These are phyloP conservation scores for Pontederia paniculata DNA, from an alignment of 176 grass and related monocot species.

Conservation along the genomic window DNA sequence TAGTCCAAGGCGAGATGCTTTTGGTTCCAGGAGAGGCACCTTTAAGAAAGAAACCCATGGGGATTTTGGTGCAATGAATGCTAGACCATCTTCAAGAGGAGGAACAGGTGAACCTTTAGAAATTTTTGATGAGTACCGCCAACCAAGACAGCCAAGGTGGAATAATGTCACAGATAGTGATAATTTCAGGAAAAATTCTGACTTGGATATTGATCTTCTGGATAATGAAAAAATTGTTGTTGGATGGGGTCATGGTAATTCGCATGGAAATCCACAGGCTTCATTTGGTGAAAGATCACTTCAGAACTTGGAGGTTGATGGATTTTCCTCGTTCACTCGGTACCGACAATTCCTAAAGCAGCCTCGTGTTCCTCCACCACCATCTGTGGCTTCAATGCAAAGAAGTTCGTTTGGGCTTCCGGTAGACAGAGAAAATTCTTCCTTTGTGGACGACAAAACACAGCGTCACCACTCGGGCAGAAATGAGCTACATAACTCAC, in stretches of 20 bases:
- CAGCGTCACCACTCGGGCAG: constrained; percentile 29
- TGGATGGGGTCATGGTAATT: constrained; percentile 44
- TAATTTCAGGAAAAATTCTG: constrained; percentile 44
- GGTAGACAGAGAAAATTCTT: constrained; percentile 30
- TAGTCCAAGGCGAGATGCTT: constrained; percentile 34
- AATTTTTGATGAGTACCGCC: constrained; percentile 34
- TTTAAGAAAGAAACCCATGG: constrained; percentile 51
- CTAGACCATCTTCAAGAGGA: constrained; percentile 37
- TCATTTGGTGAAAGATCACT: constrained; percentile 47
- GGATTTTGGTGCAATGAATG: constrained; percentile 25
- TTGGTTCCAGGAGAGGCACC: constrained; percentile 41
- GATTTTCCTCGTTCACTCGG: constrained; percentile 56
- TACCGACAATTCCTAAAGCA: constrained; percentile 50
- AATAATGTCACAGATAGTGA: constrained; percentile 42
- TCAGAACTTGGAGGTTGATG: constrained; percentile 41
- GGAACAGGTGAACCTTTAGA: constrained; percentile 28
- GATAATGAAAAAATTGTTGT: constrained; percentile 53
- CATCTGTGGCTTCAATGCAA: constrained; percentile 37
- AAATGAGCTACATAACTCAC: constrained; percentile 35
- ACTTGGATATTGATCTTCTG: constrained; percentile 45
- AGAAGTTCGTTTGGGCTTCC: constrained; percentile 35
- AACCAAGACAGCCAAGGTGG: constrained; percentile 52
- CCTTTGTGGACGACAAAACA: constrained; percentile 27
- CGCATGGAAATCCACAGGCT: constrained; percentile 39
- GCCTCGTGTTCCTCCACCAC: constrained; percentile 60